These are phyloP conservation scores for Zygoascus ofunaensis DNA, from an alignment of 805 yeast species.

Conservation along the genomic window DNA sequence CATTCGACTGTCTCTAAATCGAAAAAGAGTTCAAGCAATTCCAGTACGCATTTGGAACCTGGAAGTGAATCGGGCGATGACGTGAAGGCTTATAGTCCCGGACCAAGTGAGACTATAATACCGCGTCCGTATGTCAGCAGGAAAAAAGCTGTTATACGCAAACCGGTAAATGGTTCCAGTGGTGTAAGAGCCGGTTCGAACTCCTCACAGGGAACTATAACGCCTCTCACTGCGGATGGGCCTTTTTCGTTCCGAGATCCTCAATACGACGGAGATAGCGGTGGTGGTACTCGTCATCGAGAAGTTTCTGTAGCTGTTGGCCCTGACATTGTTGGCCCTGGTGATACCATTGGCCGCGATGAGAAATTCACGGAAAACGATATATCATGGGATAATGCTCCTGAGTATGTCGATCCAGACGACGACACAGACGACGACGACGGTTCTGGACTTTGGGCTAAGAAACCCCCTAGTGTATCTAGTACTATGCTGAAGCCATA, in stretches of 20 bases:
- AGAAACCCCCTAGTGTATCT: conserved; percentile 23
- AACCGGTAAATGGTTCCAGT: conserved; percentile 13
- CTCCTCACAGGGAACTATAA: conserved; percentile 5
- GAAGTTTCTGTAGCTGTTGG: not conserved
- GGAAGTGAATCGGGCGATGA: not conserved
- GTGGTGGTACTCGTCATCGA: not conserved
- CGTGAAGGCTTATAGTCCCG: conserved; percentile 18
- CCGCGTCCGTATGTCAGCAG: conserved; percentile 23
- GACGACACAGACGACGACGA: conserved; percentile 22
- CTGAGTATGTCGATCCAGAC: conserved; percentile 31
- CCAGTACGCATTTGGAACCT: not conserved
- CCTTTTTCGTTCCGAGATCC: too few relatives aligned
- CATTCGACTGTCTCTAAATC: not conserved
- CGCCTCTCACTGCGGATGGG: conserved; percentile 4
- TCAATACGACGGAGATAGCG: too few relatives aligned
- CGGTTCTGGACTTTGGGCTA: conserved; percentile 54
- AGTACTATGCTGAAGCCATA: not conserved
- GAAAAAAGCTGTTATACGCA: conserved; percentile 18
- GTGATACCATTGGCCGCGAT: too few relatives aligned
- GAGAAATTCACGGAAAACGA: conserved; percentile 60
- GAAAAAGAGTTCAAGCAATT: not conserved
- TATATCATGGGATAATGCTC: conserved; percentile 68
- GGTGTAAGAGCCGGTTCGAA: not conserved
- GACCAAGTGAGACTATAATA: conserved; percentile 20
- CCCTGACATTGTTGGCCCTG: too few relatives aligned